Conservation (phyloP, 208 protist species). For the Trypanosomatidae sp. region DNA sequence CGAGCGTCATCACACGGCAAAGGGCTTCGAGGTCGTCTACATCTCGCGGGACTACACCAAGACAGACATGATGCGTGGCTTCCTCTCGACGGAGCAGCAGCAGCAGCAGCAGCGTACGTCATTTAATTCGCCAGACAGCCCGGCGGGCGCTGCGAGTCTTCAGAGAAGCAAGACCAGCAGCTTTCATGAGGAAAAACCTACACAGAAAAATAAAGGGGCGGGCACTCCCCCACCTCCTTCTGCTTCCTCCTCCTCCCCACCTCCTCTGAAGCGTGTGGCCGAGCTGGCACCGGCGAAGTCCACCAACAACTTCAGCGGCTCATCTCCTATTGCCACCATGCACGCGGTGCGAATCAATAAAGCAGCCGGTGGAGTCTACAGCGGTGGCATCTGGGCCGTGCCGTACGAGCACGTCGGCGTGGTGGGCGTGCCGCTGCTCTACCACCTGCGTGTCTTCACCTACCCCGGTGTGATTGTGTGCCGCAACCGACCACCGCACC, state of each 20-base stretch:
- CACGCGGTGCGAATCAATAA: background rate
- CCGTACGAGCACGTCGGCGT: slow-evolving; percentile 30
- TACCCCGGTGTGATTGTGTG: slow-evolving; percentile 52
- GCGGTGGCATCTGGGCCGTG: slow-evolving; percentile 39
- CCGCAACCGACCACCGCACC: slow-evolving; percentile 21
- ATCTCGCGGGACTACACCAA: slow-evolving; percentile 27
- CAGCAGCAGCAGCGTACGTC: background rate
- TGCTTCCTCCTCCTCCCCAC: slow-evolving; percentile 4
- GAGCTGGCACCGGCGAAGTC: too few species aligned
- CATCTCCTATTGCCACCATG: background rate
- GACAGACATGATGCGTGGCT: slow-evolving; percentile 22
- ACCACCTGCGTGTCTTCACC: slow-evolving; percentile 47
- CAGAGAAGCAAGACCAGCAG: too few species aligned
- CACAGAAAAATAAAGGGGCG: too few species aligned
- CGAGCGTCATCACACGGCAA: slow-evolving; percentile 18
- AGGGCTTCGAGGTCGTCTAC: slow-evolving; percentile 27
- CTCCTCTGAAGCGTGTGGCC: slow-evolving; percentile 22
- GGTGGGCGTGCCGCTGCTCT: slow-evolving; percentile 38
- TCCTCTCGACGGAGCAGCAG: slow-evolving; percentile 6
- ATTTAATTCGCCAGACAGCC: too few species aligned
- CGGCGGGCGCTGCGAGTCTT: background rate
- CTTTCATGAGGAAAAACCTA: too few species aligned
- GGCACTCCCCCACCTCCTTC: background rate
- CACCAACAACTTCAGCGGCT: background rate
- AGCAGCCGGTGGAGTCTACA: too few species aligned